Percentiles rank a stretch among this genome's conserved stretches.
Evolutionary conservation across 2,329 filamentous ascomycete genomes (phyloP).

Genomic region (Aaosphaeria pasadenensis): DNA sequence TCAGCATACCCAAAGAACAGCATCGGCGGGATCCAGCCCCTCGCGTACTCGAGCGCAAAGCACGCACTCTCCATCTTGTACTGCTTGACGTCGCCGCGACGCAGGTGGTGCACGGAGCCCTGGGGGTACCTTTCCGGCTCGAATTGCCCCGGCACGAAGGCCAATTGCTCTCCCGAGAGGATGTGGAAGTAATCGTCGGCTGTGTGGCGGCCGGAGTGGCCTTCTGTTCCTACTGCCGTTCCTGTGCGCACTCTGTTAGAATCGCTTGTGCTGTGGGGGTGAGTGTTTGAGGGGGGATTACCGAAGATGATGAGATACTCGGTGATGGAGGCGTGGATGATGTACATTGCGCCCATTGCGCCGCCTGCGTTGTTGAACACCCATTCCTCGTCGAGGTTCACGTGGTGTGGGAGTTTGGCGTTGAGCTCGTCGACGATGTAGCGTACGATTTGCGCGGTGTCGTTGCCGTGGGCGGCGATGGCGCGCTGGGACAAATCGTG

Average conservation of each 20-base stretch:
- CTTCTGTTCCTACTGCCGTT: constrained; percentile 79
- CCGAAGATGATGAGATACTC: constrained; percentile 88
- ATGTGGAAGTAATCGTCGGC: constrained; percentile 96
- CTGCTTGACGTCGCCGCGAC: constrained; percentile 71
- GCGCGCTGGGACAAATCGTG: constrained; percentile 66
- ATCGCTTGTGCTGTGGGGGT: too few relatives aligned
- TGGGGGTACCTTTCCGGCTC: constrained; percentile 67
- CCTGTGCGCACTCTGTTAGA: constrained; percentile 31
- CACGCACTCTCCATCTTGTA: constrained; percentile 75
- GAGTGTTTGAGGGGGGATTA: not conserved
- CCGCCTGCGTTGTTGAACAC: constrained; percentile 90
- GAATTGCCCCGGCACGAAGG: constrained; percentile 63
- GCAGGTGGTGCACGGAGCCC: constrained; percentile 70
- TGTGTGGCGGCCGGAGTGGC: constrained; percentile 83
- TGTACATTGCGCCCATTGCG: constrained; percentile 89
- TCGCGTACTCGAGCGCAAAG: constrained; percentile 80
- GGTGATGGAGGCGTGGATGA: constrained; percentile 82
- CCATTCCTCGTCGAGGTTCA: constrained; percentile 78
- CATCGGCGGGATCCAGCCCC: constrained; percentile 92
- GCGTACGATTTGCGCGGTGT: constrained; percentile 66
- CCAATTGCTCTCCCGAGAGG: constrained; percentile 71
- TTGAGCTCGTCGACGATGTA: constrained; percentile 69
- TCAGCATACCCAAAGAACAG: constrained; percentile 86
- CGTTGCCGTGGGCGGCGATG: constrained; percentile 68
- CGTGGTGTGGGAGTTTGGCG: constrained; percentile 36